Conservation (phyloP, 148 eudicot species). For the Arbutus unedo region DNA sequence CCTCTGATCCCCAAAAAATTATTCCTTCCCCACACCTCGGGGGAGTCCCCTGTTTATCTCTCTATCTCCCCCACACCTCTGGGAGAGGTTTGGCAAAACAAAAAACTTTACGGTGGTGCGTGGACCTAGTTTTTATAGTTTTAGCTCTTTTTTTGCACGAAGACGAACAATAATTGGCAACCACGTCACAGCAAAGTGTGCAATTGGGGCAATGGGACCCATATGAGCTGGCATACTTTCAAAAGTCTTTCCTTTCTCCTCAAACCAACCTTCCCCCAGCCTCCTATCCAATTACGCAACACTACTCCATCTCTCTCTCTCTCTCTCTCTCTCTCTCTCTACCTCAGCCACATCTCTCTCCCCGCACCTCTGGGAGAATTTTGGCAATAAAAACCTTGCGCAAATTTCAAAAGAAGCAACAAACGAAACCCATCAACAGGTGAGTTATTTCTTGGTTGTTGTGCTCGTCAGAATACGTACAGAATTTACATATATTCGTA, state of each 20-base stretch:
- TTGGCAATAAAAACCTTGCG: background rate
- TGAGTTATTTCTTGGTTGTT: background rate
- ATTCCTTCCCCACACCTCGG: too few species aligned
- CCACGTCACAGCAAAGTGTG: conserved; percentile 3
- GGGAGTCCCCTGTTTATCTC: too few species aligned
- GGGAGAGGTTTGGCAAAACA: too few species aligned
- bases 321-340: too few species aligned
- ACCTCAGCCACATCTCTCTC: too few species aligned
- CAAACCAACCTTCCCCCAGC: background rate
- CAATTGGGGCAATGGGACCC: conserved; percentile 11
- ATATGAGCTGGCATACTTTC: conserved; percentile 8
- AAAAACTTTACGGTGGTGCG: background rate
- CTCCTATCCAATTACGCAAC: background rate
- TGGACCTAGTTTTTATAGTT: background rate
- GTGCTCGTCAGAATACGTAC: background rate
- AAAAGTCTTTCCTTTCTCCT: background rate
- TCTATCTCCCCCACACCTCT: too few species aligned
- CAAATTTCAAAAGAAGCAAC: conserved; percentile 5
- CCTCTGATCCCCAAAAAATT: too few species aligned
- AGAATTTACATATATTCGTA: background rate
- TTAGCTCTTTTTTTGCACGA: background rate
- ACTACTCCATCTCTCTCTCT: background rate
- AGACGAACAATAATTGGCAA: conserved; percentile 8
- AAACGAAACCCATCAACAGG: background rate
- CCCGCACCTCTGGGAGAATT: background rate